These are phyloP conservation scores for Salix arbutifolia DNA, from an alignment of 345 rosid genomes.

Conservation along the genomic window DNA sequence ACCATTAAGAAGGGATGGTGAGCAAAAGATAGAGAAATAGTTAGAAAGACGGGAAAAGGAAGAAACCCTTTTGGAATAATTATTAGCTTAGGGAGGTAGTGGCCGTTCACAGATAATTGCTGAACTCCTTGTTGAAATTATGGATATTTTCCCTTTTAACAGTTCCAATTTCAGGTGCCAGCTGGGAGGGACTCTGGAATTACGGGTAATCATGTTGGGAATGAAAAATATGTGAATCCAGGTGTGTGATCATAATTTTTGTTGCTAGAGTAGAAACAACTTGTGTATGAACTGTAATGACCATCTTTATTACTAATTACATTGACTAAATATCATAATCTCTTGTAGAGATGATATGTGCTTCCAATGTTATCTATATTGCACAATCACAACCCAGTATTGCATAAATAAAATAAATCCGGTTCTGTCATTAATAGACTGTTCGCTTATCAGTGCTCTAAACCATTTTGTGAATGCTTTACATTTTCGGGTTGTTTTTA, in stretches of 20 bases:
- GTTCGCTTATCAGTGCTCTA: background rate
- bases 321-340: background rate
- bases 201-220: constrained; percentile 36
- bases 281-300: background rate
- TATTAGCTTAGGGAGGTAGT: background rate
- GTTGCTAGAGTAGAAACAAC: background rate
- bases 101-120: background rate
- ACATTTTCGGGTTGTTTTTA: background rate
- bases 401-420: background rate
- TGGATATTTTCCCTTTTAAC: background rate
- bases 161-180: constrained; percentile 22
- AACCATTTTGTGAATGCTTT: background rate
- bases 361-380: background rate
- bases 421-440: background rate
- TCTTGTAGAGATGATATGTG: background rate
- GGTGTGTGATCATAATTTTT: constrained; percentile 24
- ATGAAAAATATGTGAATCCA: constrained; percentile 41
- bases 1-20: background rate
- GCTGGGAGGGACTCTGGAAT: constrained; percentile 26
- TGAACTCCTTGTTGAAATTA: background rate
- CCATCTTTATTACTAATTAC: background rate
- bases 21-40: background rate
- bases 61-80: background rate
- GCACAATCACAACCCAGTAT: background rate
- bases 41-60: background rate